Evolutionary conservation across 257 asterid species (phyloP).

Genomic region (Gynochthodes officinalis): DNA sequence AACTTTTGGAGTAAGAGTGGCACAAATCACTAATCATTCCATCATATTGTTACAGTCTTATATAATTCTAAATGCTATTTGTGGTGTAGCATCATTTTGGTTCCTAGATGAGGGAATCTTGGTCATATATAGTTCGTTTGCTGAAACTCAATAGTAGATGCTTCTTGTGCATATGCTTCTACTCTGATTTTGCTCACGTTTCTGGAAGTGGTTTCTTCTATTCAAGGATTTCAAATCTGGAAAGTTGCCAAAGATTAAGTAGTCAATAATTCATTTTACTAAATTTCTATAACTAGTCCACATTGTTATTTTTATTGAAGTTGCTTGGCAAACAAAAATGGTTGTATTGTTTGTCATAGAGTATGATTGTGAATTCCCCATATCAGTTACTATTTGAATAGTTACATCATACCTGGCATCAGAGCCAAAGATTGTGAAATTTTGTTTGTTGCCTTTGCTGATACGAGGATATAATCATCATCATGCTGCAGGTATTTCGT

Average conservation of each 20-base stretch:
- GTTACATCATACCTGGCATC: too few species aligned
- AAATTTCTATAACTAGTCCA: not conserved
- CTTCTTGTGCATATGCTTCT: not conserved
- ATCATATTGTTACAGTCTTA: not conserved
- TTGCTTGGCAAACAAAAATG: not conserved
- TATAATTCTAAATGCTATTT: not conserved
- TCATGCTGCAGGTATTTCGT: slow-evolving; percentile 32
- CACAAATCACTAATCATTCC: not conserved
- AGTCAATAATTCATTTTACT: not conserved
- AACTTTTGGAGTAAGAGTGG: not conserved
- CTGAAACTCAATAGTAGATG: not conserved
- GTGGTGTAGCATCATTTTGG: not conserved
- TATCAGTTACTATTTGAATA: too few species aligned
- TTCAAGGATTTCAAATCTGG: not conserved
- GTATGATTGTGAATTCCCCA: too few species aligned
- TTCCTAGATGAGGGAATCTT: not conserved
- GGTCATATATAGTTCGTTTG: not conserved
- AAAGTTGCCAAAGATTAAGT: not conserved
- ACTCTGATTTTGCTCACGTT: not conserved
- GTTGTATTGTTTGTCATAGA: too few species aligned
- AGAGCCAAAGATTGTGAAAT: too few species aligned
- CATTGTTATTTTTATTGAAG: not conserved
- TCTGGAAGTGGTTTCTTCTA: not conserved
- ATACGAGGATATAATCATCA: not conserved
- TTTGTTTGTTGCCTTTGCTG: not conserved